Conservation (phyloP, 2,329 filamentous ascomycete species). For the Alternaria postmessia region DNA sequence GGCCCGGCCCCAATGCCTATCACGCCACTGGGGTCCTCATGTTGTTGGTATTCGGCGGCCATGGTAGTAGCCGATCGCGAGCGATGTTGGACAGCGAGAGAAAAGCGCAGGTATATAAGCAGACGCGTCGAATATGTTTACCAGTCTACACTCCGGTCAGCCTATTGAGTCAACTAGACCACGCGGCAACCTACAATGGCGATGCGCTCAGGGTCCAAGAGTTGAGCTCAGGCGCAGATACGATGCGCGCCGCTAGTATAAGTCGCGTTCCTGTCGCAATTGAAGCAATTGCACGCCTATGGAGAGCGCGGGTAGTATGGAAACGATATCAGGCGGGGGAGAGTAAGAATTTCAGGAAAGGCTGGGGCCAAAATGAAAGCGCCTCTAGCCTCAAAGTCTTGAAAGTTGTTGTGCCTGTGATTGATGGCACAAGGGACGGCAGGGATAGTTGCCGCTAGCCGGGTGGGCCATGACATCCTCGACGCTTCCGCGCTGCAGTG, state of each 20-base stretch:
- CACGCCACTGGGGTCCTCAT: constrained; percentile 34
- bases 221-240: constrained; percentile 13
- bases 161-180: constrained; percentile 10
- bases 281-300: background rate
- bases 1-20: constrained; percentile 54
- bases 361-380: constrained; percentile 13
- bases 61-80: constrained; percentile 3
- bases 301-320: background rate
- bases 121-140: constrained; percentile 14
- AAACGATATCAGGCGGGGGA: background rate
- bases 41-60: constrained; percentile 15
- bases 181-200: constrained; percentile 21
- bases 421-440: constrained; percentile 18
- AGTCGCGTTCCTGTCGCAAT: constrained; percentile 8
- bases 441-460: constrained; percentile 29
- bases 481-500: constrained; percentile 9
- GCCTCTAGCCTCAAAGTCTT: constrained; percentile 6
- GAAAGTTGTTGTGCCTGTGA: constrained; percentile 28
- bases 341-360: constrained; percentile 4
- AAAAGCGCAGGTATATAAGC: background rate
- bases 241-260: constrained; percentile 8
- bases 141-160: constrained; percentile 19
- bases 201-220: constrained; percentile 21
- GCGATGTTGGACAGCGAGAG: background rate
- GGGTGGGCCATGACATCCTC: constrained; percentile 10